phyloP scores from a whole-genome alignment of 192 early-diverging fungal species.

The Backusella luteola region DNA sequence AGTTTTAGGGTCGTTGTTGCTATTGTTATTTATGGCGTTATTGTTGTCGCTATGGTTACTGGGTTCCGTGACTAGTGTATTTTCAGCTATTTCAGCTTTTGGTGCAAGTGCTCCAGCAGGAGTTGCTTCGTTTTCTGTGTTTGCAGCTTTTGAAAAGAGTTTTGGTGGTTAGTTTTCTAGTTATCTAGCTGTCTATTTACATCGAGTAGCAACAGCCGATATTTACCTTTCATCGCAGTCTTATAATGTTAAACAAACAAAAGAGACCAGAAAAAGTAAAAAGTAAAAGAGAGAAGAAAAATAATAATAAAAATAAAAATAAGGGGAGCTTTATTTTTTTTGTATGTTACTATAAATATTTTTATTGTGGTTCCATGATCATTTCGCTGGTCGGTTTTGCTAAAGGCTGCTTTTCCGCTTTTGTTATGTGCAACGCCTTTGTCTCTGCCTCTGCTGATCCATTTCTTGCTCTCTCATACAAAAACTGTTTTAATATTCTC shows the following conservation, averaged over 20 bases:
- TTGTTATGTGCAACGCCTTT: background rate
- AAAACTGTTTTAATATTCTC: conserved; percentile 11
- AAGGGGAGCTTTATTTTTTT: background rate
- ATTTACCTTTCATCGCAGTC: background rate
- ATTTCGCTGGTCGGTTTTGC: background rate
- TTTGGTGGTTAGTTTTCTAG: background rate
- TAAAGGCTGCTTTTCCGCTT: conserved; percentile 1
- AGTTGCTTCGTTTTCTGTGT: conserved; percentile 5
- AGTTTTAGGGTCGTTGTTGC: background rate
- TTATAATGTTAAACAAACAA: background rate
- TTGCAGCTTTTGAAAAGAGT: background rate
- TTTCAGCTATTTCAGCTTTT: background rate
- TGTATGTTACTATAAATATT: background rate
- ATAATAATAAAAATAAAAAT: background rate
- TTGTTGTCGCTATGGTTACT: background rate
- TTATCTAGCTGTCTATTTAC: background rate
- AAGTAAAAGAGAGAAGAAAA: background rate
- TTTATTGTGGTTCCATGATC: background rate
- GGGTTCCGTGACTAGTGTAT: background rate
- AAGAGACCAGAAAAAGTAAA: background rate
- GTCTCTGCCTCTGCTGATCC: background rate
- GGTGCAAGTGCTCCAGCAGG: conserved; percentile 5
- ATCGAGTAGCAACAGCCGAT: background rate
- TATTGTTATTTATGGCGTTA: background rate
- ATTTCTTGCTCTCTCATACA: conserved; percentile 21